These are phyloP conservation scores for Cucurbita ficifolia DNA, from an alignment of 306 rosid species.

Conservation along the genomic window DNA sequence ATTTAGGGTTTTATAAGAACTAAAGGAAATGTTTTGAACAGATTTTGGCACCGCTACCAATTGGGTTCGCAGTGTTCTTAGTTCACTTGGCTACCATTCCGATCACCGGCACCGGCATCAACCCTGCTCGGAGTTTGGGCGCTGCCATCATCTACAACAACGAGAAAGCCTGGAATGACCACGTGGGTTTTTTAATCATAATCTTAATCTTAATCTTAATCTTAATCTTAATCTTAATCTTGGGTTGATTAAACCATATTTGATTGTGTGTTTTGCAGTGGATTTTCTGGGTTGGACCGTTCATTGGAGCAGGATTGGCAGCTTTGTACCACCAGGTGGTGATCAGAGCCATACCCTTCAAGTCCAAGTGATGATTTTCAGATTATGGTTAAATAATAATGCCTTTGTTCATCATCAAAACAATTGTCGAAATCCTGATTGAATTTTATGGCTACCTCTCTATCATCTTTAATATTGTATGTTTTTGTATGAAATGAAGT, in stretches of 20 bases:
- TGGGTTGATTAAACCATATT: background rate
- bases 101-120: slow-evolving; percentile 51
- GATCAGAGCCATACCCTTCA: slow-evolving; percentile 51
- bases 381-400: background rate
- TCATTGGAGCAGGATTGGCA: slow-evolving; percentile 46
- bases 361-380: slow-evolving; percentile 15
- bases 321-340: slow-evolving; percentile 44
- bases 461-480: no score
- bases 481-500: background rate
- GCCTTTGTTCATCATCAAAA: background rate
- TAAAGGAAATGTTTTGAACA: background rate
- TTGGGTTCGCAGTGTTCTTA: slow-evolving; percentile 67
- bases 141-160: slow-evolving; percentile 43
- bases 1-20: background rate
- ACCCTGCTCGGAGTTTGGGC: slow-evolving; percentile 50
- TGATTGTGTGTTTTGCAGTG: slow-evolving; percentile 17
- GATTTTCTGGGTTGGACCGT: slow-evolving; percentile 59
- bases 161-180: slow-evolving; percentile 31
- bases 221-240: background rate
- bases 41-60: slow-evolving; percentile 92
- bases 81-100: slow-evolving; percentile 57
- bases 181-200: slow-evolving; percentile 10
- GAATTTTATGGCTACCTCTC: background rate
- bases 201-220: background rate
- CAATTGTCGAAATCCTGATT: background rate